A percentile compares a stretch with the other conserved stretches of the same genome.
Evolutionary conservation across 2,329 filamentous ascomycete species (phyloP).

Genomic region (Microdochium trichocladiopsis): DNA sequence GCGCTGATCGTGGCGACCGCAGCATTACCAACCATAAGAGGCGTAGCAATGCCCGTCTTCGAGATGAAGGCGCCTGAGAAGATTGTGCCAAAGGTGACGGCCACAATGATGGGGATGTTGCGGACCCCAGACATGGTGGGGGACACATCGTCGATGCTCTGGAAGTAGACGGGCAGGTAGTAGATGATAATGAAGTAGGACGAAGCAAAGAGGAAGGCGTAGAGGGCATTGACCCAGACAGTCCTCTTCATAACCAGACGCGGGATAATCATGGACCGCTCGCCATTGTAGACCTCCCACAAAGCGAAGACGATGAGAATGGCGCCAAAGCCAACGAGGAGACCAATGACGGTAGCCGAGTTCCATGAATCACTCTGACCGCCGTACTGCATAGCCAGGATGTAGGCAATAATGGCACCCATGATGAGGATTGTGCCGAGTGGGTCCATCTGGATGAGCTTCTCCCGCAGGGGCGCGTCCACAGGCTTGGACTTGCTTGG

Average conservation of each 20-base stretch:
- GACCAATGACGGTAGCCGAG: slow-evolving; percentile 21
- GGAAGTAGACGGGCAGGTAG: slow-evolving; percentile 33
- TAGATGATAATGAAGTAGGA: slow-evolving; percentile 25
- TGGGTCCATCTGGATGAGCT: slow-evolving; percentile 24
- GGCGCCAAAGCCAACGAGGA: slow-evolving; percentile 22
- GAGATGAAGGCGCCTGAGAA: slow-evolving; percentile 17
- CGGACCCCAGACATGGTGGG: slow-evolving; percentile 22
- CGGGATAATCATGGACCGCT: slow-evolving; percentile 18
- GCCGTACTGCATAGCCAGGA: slow-evolving; percentile 40
- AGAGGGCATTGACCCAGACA: slow-evolving; percentile 11
- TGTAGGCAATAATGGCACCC: slow-evolving; percentile 30
- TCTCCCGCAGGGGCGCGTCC: slow-evolving; percentile 1
- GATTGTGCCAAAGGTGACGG: slow-evolving; percentile 21
- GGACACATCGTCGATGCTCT: slow-evolving; percentile 23
- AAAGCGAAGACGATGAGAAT: slow-evolving; percentile 22
- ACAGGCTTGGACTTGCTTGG: background rate
- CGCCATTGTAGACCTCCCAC: slow-evolving; percentile 25
- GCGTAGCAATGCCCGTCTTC: slow-evolving; percentile 16
- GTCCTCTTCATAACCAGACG: slow-evolving; percentile 1
- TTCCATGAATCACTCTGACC: slow-evolving; percentile 27
- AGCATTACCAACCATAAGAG: slow-evolving; percentile 25
- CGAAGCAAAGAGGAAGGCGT: slow-evolving; percentile 19
- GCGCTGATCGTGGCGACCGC: slow-evolving; percentile 21
- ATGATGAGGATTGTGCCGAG: slow-evolving; percentile 17
- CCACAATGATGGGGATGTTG: slow-evolving; percentile 26